Base-by-base conservation (phyloP, 1,284 basidiomycete species). In the Microbotryum lychnidis-dioicae region DNA sequence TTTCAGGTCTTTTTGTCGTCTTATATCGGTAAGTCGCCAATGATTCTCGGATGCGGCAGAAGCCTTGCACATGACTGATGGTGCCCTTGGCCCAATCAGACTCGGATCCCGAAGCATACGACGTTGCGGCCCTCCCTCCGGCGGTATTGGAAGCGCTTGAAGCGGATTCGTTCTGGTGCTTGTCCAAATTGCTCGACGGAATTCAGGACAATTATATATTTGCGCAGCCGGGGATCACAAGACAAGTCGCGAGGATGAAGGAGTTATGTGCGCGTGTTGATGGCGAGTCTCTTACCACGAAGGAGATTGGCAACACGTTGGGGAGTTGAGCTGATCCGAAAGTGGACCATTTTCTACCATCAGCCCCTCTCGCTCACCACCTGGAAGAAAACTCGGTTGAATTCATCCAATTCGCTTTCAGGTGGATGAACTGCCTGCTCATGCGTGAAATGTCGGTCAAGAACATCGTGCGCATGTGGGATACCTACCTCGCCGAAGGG, bases 391-490 rank as follows among this genome's bases (percentile, higher is more conserved):
- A 97, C 75, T 89, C 88, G 70, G 91, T 97, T 69, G 91, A 97
- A 77, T 97, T 94, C 73, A 94, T 97, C 85, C 92, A 97, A 74
- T 97, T 97, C 69, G 91, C 93, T 47, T 97, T 97, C 77, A 81
- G 93, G 54, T 97, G 92, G 92, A 96, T 97, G 89, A 97, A 97
- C 73, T 96, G 93, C 73, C 77, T 97, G 57, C 80, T 97, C 62
- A 96, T 97, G 92, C 82, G 92, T 61, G 92, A 97, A 77, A 87
- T 97, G 68, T 92, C 85, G 69, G 90, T 96, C 57, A 84, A 87
- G 71, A 94, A 94, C 74, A 96, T 93, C 16, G 89, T 96, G 58
- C 82, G 92, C 60, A 97, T 97, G 92, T 97, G 92, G 92, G 92
- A 97, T 75, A 96, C 93, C 9, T 97, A 97, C 76, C 77, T 97